Evolutionary conservation across 1,284 basidiomycete genomes (phyloP), one percentile per base, ranked within the genome.

Genomic region (Cryptococcus depauperatus): DNA sequence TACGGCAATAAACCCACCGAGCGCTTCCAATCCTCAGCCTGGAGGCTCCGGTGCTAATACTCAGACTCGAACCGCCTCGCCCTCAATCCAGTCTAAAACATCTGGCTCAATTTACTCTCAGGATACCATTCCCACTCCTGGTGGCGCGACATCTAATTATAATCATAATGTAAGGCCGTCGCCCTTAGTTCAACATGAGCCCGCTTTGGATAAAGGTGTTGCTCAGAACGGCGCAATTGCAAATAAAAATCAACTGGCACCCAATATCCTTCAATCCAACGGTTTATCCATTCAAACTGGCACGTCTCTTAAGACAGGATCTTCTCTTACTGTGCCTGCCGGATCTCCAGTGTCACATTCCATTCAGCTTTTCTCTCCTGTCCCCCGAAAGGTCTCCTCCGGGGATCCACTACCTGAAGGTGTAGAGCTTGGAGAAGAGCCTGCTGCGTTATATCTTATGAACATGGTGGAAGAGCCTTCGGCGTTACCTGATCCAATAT

Each of bases 381-480:
- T 48, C 4, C 62, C 62, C 14, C 50, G 56, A 22, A 44, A 52
- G n/a, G 55, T 59, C 14, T 57, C 62, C 3, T 51, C 56, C 4
- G 52, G 54, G 27, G 57, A 57, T 18, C 40, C 25, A 5, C 43
- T 37, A 37, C 46, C 29, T 16, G 21, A 23, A 21, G 29, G 34
- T 13, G 46, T 29, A 10, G 53, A 50, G n/a, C 25, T 66, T 16
- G 54, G 57, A 7, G 57, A 67, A 18, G 64, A 68, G 51, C 66
- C 66, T 5, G 62, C 66, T 1, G 66, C 66, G 13, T 47, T 61
- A 47, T 68, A 68, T 44, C 55, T 68, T 23, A 65, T 65, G 62
- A 68, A 66, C 49, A 67, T 68, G 61, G 66, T 66, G 4, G 65
- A 64, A 41, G 65, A 66, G 38, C 56, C 55, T 13, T n/a, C n/a